Evolutionary conservation across 495 filamentous ascomycete genomes (phyloP), one percentile per base, ranked within the genome.

Genomic region (Tuber brumale): DNA sequence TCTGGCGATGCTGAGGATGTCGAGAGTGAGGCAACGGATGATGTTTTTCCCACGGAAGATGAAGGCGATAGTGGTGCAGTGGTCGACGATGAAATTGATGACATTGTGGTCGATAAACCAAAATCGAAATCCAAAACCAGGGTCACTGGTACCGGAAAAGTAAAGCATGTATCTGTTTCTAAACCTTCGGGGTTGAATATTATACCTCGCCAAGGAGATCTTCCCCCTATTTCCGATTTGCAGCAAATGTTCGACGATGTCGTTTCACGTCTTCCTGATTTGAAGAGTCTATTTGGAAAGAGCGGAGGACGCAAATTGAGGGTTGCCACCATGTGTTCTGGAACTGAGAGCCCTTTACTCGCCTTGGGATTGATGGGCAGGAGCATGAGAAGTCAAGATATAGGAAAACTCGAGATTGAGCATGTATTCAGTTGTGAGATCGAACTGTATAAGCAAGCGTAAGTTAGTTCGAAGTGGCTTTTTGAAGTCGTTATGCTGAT

Each of bases 351-450:
- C 42, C 93, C 93, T 18, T 83, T 97, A 10, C 85, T 94, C 4
- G 91, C 91, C 0, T 80, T 94, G 61, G 84, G 88, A 57, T 85
- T 90, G 78, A 79, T 87, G 72, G 77, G 80, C 37, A 86, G 86
- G 70, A 81, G 83, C 83, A 74, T 83, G 35, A 78, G 81, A 75
- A 71, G 72, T 71, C 66, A 79, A 72, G 72, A 72, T 69, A 37
- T 76, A 27, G 74, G 75, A 8, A 42, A 74, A 23, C 83, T 92
- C 8, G 71, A 85, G 5, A 84, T 93, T 42, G 80, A 87, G 0
- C 93, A 97, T 81, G 76, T 89, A 2, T 95, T 94, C 82, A 93
- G 91, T 78, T 92, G 89, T 35, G 93, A 96, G 83, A 93, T 94
- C 70, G 92, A 89, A 70, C 87, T 89, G 0, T 91, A 87, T 83